Evolutionary conservation across 768 basidiomycete genomes (phyloP).

Genomic region (Lactarius pseudohatsudake): DNA sequence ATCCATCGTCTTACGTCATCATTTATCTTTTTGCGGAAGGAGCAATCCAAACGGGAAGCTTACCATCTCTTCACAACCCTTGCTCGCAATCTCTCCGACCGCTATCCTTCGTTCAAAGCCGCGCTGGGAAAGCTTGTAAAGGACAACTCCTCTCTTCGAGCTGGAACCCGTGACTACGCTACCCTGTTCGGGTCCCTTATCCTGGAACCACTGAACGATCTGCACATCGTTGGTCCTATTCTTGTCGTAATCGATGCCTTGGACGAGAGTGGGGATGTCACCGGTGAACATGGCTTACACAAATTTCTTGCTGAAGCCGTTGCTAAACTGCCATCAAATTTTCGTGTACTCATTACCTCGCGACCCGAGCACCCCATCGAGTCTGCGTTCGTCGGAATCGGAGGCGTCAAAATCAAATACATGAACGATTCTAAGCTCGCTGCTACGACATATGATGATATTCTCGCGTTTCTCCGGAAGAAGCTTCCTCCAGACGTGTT

Average conservation of each 20-base stretch:
- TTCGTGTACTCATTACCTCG: neutral
- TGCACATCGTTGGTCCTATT: neutral
- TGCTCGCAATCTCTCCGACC: neutral
- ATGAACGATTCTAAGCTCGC: no score
- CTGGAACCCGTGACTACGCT: neutral
- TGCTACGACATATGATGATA: no score
- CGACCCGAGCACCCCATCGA: no score
- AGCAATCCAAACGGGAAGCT: neutral
- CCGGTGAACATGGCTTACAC: neutral
- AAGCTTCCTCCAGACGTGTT: no score
- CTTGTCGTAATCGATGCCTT: constrained; percentile 1
- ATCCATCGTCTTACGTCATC: neutral
- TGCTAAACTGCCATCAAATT: neutral
- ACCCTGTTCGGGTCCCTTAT: neutral
- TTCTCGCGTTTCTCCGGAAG: no score
- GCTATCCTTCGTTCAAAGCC: neutral
- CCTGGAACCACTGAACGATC: neutral
- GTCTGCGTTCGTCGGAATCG: no score
- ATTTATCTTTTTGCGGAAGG: neutral
- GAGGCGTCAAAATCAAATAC: no score
- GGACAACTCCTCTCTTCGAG: neutral
- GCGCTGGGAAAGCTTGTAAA: neutral
- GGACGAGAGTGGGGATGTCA: neutral
- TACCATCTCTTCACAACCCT: constrained; percentile 2
- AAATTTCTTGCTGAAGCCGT: neutral